Percentiles rank a stretch among this genome's conserved stretches.
phyloP scores from a whole-genome alignment of 345 rosid species.

The Eucalyptus sideroxylon region DNA sequence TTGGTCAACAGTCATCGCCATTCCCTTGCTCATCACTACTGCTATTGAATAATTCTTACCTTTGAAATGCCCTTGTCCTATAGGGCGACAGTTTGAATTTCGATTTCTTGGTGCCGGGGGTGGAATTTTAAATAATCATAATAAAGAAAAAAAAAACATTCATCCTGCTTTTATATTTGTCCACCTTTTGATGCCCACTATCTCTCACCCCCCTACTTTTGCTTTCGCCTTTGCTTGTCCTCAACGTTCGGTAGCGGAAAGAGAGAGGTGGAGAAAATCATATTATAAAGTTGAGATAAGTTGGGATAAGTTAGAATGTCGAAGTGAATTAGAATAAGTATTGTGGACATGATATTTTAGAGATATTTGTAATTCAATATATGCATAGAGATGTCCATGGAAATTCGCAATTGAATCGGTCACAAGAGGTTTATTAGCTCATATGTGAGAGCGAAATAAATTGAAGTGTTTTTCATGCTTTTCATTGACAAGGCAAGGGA shows the following conservation, averaged over 20 bases:
- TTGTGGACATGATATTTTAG: too few relatives aligned
- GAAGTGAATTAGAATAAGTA: neutral
- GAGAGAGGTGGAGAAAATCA: neutral
- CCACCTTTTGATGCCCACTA: neutral
- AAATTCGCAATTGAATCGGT: neutral
- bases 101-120: neutral
- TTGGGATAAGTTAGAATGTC: neutral
- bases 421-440: neutral
- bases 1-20: neutral
- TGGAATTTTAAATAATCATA: neutral
- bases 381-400: neutral
- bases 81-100: neutral
- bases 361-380: too few relatives aligned
- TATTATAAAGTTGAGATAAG: neutral
- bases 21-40: neutral
- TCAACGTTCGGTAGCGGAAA: neutral
- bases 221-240: neutral
- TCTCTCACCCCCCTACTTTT: neutral
- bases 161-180: neutral
- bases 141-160: neutral
- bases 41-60: neutral
- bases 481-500: neutral
- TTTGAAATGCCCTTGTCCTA: fast-evolving
- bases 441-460: neutral
- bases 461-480: neutral